Conservation (phyloP, 164 flowering plant genomes). For the Nelumbo lutea region DNA sequence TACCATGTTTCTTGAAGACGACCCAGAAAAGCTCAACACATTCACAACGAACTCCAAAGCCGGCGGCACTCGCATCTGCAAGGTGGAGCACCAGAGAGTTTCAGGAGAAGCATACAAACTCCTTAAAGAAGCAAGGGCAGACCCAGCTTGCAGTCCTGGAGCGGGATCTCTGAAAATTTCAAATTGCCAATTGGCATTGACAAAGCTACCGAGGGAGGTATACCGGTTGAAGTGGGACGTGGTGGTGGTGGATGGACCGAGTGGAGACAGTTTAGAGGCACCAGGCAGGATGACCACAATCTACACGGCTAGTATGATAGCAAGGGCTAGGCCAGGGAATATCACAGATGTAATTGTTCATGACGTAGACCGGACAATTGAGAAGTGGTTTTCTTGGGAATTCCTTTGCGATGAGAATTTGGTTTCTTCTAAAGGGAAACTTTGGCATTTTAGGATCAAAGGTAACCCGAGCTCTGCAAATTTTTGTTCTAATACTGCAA, state of each 20-base stretch:
- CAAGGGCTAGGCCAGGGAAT: constrained; percentile 59
- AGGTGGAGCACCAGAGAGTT: constrained; percentile 36
- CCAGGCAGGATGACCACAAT: constrained; percentile 86
- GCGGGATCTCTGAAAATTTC: constrained; percentile 28
- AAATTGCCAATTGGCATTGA: constrained; percentile 54
- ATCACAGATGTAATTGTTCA: constrained; percentile 65
- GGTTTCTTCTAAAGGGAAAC: constrained; percentile 71
- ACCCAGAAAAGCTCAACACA: constrained; percentile 29
- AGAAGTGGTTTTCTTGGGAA: constrained; percentile 95
- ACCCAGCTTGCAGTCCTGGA: constrained; percentile 40
- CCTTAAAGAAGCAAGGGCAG: constrained; percentile 53
- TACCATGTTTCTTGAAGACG: constrained; percentile 67
- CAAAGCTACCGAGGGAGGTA: constrained; percentile 53
- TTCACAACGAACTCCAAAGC: constrained; percentile 16
- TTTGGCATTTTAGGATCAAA: constrained; percentile 70
- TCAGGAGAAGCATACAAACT: constrained; percentile 62
- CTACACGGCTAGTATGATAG: constrained; percentile 60
- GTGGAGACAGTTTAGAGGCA: constrained; percentile 49
- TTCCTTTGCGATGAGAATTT: constrained; percentile 78
- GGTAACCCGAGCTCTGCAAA: constrained; percentile 37
- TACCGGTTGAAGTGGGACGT: constrained; percentile 65
- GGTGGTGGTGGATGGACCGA: constrained; percentile 80
- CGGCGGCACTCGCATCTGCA: constrained; percentile 27
- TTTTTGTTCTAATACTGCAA: constrained; percentile 36
- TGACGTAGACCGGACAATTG: constrained; percentile 68